phyloP scores from a whole-genome alignment of 306 rosid genomes.

The Nissolia schottii region DNA sequence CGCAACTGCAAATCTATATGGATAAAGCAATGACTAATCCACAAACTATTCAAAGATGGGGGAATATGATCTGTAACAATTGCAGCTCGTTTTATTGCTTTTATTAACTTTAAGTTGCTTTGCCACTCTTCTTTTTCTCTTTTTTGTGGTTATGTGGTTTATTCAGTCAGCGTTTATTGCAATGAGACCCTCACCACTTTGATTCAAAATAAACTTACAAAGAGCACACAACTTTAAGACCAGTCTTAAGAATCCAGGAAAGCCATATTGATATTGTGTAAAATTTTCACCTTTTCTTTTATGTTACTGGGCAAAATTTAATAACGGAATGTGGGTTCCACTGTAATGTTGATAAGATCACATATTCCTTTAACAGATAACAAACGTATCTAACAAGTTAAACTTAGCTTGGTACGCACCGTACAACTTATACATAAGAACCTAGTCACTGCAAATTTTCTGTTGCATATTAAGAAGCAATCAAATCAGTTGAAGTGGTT shows the following conservation, averaged over 20 bases:
- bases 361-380: conserved; percentile 18
- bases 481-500: too few relatives aligned
- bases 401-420: conserved; percentile 40
- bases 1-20: background rate
- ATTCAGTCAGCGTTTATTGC: conserved; percentile 24
- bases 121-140: conserved; percentile 34
- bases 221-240: conserved; percentile 61
- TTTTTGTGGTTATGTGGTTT: conserved; percentile 28
- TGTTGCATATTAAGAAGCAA: too few relatives aligned
- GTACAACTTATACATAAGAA: conserved; percentile 43
- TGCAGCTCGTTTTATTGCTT: conserved; percentile 32
- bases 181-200: conserved; percentile 27
- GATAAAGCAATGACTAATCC: conserved; percentile 29
- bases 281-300: conserved; percentile 16
- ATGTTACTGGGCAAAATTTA: conserved; percentile 19
- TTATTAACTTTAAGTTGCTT: conserved; percentile 48
- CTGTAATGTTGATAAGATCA: conserved; percentile 5
- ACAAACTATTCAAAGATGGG: conserved; percentile 30
- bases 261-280: conserved; percentile 22
- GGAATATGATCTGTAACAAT: conserved; percentile 29
- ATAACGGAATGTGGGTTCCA: conserved; percentile 32
- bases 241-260: conserved; percentile 55
- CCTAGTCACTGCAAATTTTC: too few relatives aligned
- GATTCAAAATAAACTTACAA: conserved; percentile 34
- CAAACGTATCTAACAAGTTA: conserved; percentile 22